Percentiles rank a stretch among this genome's conserved stretches.
Evolutionary conservation across 1,139 yeast genomes (phyloP).

Genomic region (Sugiyamaella japonica): DNA sequence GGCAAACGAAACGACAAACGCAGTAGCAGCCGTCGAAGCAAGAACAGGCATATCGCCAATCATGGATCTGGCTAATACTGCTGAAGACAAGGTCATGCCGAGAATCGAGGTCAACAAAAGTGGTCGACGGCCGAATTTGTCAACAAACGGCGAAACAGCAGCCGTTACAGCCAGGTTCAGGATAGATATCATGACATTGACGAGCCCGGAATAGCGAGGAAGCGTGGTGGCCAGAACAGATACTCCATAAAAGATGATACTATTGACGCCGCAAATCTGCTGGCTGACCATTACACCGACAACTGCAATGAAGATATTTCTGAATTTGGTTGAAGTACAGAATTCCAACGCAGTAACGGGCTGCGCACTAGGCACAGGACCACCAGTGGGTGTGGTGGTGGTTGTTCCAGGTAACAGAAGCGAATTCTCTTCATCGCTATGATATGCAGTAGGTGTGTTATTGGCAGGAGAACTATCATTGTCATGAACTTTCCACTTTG

Average conservation of each 20-base stretch:
- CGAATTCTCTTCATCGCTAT: slow-evolving; percentile 13
- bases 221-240: slow-evolving; percentile 67
- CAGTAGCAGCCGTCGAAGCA: slow-evolving; percentile 65
- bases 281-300: slow-evolving; percentile 80
- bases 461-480: background rate
- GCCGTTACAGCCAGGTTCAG: slow-evolving; percentile 74
- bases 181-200: slow-evolving; percentile 73
- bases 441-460: background rate
- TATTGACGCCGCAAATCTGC: slow-evolving; percentile 89
- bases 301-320: slow-evolving; percentile 62
- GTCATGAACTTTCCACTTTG: slow-evolving; percentile 23
- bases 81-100: slow-evolving; percentile 68
- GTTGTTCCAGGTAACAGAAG: slow-evolving; percentile 1
- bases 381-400: slow-evolving; percentile 3
- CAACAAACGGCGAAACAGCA: slow-evolving; percentile 70
- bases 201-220: slow-evolving; percentile 66
- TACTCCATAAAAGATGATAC: slow-evolving; percentile 90
- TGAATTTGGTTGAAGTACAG: slow-evolving; percentile 51
- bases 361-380: background rate
- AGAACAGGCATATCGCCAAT: slow-evolving; percentile 49
- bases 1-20: slow-evolving; percentile 82
- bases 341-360: slow-evolving; percentile 44
- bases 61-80: slow-evolving; percentile 67
- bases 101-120: slow-evolving; percentile 62
- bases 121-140: slow-evolving; percentile 73